Evolutionary conservation across 1,284 basidiomycete genomes (phyloP).

Genomic region (Ganoderma lingzhi): DNA sequence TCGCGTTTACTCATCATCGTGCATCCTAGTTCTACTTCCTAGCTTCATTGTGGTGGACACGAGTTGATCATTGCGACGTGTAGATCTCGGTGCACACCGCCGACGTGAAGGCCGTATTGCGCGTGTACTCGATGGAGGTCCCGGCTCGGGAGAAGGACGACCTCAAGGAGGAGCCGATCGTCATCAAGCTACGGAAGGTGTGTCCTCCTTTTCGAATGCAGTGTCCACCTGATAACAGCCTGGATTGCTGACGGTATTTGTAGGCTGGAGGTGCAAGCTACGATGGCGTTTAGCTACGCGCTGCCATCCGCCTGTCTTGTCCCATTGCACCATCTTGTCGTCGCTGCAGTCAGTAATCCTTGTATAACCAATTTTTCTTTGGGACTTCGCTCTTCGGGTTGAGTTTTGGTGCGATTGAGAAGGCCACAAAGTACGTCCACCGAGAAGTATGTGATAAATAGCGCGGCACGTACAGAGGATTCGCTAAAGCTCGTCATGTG

Average conservation of each 20-base stretch:
- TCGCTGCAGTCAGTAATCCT: conserved; percentile 25
- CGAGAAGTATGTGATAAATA: conserved; percentile 6
- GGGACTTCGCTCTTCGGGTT: conserved; percentile 10
- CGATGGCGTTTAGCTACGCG: conserved; percentile 67
- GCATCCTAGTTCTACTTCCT: neutral
- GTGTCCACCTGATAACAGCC: neutral
- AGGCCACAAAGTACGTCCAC: neutral
- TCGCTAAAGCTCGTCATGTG: conserved; percentile 26
- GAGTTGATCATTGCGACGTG: neutral
- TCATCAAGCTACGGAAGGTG: conserved; percentile 79
- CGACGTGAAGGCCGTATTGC: conserved; percentile 84
- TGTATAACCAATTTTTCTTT: conserved; percentile 25
- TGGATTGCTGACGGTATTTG: neutral
- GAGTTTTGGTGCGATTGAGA: neutral
- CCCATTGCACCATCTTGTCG: conserved; percentile 16
- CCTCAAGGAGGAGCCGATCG: conserved; percentile 82
- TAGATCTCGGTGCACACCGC: conserved; percentile 90
- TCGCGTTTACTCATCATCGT: neutral
- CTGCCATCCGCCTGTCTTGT: neutral
- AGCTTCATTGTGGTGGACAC: neutral
- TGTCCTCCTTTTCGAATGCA: conserved; percentile 28
- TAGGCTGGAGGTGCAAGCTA: conserved; percentile 86
- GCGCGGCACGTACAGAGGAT: conserved; percentile 5
- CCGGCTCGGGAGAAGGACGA: conserved; percentile 83
- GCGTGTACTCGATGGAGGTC: conserved; percentile 86